Base-by-base conservation (phyloP, 2,329 filamentous ascomycete genomes). In the Malbranchea zuffiana region DNA sequence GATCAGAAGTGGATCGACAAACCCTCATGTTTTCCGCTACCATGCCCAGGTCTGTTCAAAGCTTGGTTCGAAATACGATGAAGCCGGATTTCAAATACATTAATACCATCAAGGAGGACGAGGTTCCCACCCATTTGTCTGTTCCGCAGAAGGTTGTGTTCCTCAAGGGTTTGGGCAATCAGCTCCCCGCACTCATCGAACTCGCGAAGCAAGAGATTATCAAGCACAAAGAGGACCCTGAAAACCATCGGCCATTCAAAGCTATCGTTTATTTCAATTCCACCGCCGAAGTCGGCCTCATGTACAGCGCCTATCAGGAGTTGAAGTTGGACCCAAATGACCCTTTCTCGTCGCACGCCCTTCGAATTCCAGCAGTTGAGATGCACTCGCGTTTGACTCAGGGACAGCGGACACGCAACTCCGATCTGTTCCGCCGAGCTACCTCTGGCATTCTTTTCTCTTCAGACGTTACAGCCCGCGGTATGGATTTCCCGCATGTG, bases 11-110 rank as follows among this genome's bases (percentile, higher is more conserved):
- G 42, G 70, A 80, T 37, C 78, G 88, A 33, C 90, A 98, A 60
- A 95, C 87, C 5, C 75, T 98, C 51, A 79, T 98, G 60, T 95
- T 93, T 59, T 96, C 88, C 10, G 90, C 90, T 29, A 98, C 90
- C 7, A 82, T 98, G 20, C 85, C 88, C 30, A 71, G 72, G 41
- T 75, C 86, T 44, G 88, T 98, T 29, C 78, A 94, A 47, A 63
- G 72, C 28, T 72, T 96, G 32, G 88, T 92, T 26, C 74, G 79
- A 42, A 62, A 66, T 47, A 85, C 84, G 47, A 79, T 96, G 56
- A 84, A 87, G 55, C 73, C 75, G 1, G 67, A 84, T 48, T 96
- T 93, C 60, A 76, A 92, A 55, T 93, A 90, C 51, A 76, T 95
- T 42, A 82, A 88, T 59, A 93, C 85, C n/a, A 82, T 98, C 43